Conservation (phyloP, 2,329 filamentous ascomycete genomes). For the Cordyceps militaris region DNA sequence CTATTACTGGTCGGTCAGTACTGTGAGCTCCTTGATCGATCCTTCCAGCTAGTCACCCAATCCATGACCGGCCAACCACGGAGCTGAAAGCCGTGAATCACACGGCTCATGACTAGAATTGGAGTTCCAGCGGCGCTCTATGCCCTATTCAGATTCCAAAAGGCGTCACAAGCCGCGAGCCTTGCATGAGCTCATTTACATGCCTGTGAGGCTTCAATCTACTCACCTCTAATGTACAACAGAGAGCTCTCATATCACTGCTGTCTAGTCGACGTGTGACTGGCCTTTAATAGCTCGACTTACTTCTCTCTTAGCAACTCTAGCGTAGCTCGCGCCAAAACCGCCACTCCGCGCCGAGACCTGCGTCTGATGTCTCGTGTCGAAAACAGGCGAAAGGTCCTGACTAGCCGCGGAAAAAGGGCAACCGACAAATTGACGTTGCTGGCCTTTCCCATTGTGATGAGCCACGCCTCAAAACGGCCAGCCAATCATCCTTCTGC, state of each 20-base stretch:
- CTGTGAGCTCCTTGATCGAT: background rate
- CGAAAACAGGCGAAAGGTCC: too few species aligned
- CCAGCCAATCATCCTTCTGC: conserved; percentile 2
- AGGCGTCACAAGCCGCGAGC: too few species aligned
- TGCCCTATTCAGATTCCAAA: too few species aligned
- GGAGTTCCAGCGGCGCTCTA: too few species aligned
- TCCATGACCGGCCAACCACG: background rate
- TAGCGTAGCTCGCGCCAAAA: background rate
- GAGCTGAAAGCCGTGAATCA: background rate
- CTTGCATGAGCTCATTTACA: too few species aligned
- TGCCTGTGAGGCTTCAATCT: background rate
- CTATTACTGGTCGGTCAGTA: background rate
- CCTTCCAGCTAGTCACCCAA: background rate
- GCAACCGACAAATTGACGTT: background rate
- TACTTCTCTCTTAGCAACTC: background rate
- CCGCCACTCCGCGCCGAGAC: background rate
- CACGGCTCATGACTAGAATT: too few species aligned
- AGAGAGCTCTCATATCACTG: too few species aligned
- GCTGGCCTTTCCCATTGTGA: background rate
- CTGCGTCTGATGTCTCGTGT: background rate
- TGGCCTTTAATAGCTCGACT: too few species aligned
- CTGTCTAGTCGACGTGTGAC: too few species aligned
- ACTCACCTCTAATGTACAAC: too few species aligned
- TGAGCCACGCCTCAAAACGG: background rate
- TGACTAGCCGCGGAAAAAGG: too few species aligned